Evolutionary conservation across 371 early-diverging fungal species (phyloP), one percentile per base, ranked within the genome.

Genomic region (Coelomomyces lativittatus): DNA sequence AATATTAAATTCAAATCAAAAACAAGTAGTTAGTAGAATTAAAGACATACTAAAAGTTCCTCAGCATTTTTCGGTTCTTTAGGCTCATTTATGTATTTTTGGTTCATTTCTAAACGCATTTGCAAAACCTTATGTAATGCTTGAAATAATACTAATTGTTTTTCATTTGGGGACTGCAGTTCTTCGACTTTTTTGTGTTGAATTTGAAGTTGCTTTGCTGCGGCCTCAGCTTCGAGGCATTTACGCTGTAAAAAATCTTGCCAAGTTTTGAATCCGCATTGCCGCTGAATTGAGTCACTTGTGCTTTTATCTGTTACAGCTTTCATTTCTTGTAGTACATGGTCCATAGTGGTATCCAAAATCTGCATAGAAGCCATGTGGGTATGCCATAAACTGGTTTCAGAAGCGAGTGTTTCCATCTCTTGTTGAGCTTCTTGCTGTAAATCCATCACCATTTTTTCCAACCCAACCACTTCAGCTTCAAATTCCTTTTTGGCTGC

Each of bases 241-340:
- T 60, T 56, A 31, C 60, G 57, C 35, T 51, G 57, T 51, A 66
- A 73, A 39, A 66, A 44, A 25, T 73, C 74, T 11, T 71, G 50
- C 45, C 64, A 73, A 9, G 71, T 62, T 43, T 66, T 66, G 60
- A 70, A 73, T 8, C 74, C 74, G 10, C 69, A 50, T 9, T 50
- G 39, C 39, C 59, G 56, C 50, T 64, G 66, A 33, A 50, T 44
- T 8, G 47, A 47, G 48, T 70, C 74, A 14, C 61, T 34, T 2
- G 47, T 52, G 9, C 66, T 68, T 50, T 67, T 69, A 11, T 62
- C 66, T 26, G 69, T 67, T 51, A 72, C 67, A 2, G 64, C 61
- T 48, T 67, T 72, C 62, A 67, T 69, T 52, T 71, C 72, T 19
- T 62, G 59, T 55, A 70, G 50, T 17, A 68, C 70, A 61, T 33